Evolutionary conservation across 106 monocot genomes (phyloP), one percentile per base, ranked within the genome.

Genomic region (Phalaenopsis equestris): DNA sequence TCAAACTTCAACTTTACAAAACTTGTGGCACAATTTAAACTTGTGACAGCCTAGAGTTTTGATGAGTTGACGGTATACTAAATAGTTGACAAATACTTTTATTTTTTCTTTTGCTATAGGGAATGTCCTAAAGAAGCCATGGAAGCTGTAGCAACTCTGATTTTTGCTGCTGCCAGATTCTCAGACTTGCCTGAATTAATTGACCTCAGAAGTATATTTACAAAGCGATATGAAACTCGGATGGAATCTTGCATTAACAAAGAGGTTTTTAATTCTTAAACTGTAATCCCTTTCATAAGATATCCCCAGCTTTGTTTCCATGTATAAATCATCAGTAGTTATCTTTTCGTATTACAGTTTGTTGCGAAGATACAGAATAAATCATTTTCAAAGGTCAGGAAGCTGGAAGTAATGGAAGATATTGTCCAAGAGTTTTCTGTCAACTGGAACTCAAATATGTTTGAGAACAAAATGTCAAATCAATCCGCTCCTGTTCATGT

Each of bases 131-230:
- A 86, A 46, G 93, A 91, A 82, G 90, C 88, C 52, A 84, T 67
- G 84, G 96, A 96, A 88, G 85, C 91, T 42, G 73, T 96, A 10
- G 75, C 93, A 56, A 96, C 96, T 80, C 79, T 96, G 61, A 90
- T 93, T 64, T 93, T 87, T 85, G 96, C 96, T 75, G 91, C 96
- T n/a, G 96, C 96, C 36, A 93, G 96, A 84, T 91, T 93, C 76
- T 79, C 96, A 1, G 88, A 96, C 84, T 78, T 96, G 75, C 96
- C 93, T 45, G 96, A 96, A 81, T 82, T 96, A 72, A 84, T 76
- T 80, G 87, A 91, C 76, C 86, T 96, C 39, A 82, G 96, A 68
- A 85, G 67, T 79, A 75, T 61, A 5, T 96, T 96, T 57, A 83
- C 49, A 15, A 79, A 83, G 77, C 84, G 89, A 75, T 93, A 91